Base-by-base conservation (phyloP, 1,284 basidiomycete species). In the Ustilago trichophora region DNA sequence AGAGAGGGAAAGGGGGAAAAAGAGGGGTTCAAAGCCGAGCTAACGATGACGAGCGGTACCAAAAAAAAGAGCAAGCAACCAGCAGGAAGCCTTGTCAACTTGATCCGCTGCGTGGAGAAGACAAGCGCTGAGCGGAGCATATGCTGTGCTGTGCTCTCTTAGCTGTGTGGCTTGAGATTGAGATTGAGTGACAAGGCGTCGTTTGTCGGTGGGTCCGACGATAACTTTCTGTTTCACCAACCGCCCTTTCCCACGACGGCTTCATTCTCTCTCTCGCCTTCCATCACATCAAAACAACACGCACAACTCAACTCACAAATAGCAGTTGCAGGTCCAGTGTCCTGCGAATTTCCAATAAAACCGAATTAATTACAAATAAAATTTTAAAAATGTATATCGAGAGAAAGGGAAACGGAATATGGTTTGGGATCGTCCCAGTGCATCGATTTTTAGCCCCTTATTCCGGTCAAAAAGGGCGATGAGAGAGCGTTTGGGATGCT, bases 191-290 rank as follows among this genome's bases (percentile, higher is more conserved):
- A n/a, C n/a, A n/a, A n/a, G n/a, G n/a, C n/a, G n/a, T n/a, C n/a
- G n/a, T n/a, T n/a, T 36, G 47, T 49, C 37, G 47, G 36, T 49
- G 47, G 36, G n/a, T 35, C 29, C 24, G 41, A 49, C n/a, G n/a
- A n/a, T n/a, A n/a, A n/a, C n/a, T 22, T 48, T 49, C n/a, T 7
- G 37, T 37, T 49, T 40, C 47, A 49, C 41, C 47, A 49, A 37
- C 47, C 47, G 47, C 47, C 37, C 16, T 31, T 49, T 15, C 1
- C 9, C 4, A 13, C 27, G 13, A 29, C 7, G 13, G 13, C 27
- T 29, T 29, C 27, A 8, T 29, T 29, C 27, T 40, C 29, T 41
- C 47, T 48, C 36, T 33, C 40, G 29, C 49, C 6, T 13, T 13
- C 12, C 26, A 7, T 8, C 27, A 13, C 7, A 7, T 29, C 27